These are phyloP conservation scores for Candida quercuum DNA, from an alignment of 805 yeast species.

Conservation along the genomic window DNA sequence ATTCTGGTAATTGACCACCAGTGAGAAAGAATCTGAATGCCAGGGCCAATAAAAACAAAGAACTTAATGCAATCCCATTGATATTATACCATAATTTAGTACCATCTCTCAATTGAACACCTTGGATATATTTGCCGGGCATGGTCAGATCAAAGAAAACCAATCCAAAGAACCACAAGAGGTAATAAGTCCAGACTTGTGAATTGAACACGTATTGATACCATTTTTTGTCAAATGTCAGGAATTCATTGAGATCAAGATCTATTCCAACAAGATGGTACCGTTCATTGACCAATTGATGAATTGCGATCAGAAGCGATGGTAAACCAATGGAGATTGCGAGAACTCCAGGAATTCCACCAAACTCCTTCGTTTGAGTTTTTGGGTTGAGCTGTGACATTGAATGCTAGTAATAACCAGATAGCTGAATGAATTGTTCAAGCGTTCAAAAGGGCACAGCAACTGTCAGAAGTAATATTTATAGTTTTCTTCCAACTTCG, in stretches of 20 bases:
- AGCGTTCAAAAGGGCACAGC: background rate
- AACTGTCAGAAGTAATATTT: background rate
- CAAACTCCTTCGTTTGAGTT: constrained; percentile 69
- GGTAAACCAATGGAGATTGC: constrained; percentile 68
- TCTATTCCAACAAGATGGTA: constrained; percentile 47
- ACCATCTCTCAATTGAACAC: constrained; percentile 75
- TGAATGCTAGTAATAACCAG: background rate
- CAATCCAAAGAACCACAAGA: constrained; percentile 66
- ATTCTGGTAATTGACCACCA: constrained; percentile 64
- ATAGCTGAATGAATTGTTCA: background rate
- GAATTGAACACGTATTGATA: constrained; percentile 34
- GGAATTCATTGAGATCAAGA: constrained; percentile 35
- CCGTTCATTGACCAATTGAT: constrained; percentile 54
- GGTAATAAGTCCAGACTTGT: constrained; percentile 58
- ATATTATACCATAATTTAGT: constrained; percentile 65
- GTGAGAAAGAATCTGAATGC: constrained; percentile 48
- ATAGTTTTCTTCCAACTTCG: too few species aligned
- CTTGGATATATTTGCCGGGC: constrained; percentile 61
- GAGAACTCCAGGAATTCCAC: constrained; percentile 71
- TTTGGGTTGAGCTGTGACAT: constrained; percentile 50
- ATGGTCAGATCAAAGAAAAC: constrained; percentile 57
- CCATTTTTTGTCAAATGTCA: constrained; percentile 30
- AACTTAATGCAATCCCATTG: constrained; percentile 64
- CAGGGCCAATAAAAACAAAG: constrained; percentile 34
- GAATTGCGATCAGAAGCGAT: constrained; percentile 49